These are phyloP conservation scores for Ganoderma sp. DNA, from an alignment of 1,284 basidiomycete species.

Conservation along the genomic window DNA sequence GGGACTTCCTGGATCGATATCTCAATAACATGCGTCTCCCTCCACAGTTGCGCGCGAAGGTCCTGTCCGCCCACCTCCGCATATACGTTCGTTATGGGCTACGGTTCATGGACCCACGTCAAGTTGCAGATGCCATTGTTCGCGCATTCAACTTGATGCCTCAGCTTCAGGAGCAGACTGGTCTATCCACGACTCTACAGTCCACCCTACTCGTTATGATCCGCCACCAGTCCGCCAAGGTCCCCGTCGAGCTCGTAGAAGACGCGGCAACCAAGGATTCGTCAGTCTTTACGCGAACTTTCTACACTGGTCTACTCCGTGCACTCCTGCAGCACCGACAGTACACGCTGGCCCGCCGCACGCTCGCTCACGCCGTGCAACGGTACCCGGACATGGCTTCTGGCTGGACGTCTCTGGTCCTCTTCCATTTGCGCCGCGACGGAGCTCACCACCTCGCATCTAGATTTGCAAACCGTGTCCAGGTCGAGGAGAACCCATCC, in stretches of 20 bases:
- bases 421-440: slow-evolving; percentile 8
- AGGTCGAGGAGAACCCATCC: neutral
- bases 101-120: slow-evolving; percentile 19
- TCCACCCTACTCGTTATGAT: slow-evolving; percentile 20
- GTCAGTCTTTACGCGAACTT: slow-evolving; percentile 10
- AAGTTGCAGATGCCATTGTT: neutral
- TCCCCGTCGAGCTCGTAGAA: slow-evolving; percentile 18
- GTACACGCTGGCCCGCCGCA: slow-evolving; percentile 26
- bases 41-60: slow-evolving; percentile 22
- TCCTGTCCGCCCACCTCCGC: slow-evolving; percentile 19
- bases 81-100: slow-evolving; percentile 22
- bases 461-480: slow-evolving; percentile 2
- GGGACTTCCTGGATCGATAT: slow-evolving; percentile 26
- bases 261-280: slow-evolving; percentile 11
- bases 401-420: slow-evolving; percentile 12
- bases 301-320: slow-evolving; percentile 25
- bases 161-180: slow-evolving; percentile 4
- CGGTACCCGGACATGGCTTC: slow-evolving; percentile 5
- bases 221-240: slow-evolving; percentile 18
- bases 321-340: slow-evolving; percentile 28
- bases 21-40: slow-evolving; percentile 21
- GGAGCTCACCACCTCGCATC: slow-evolving; percentile 20
- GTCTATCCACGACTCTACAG: slow-evolving; percentile 3
- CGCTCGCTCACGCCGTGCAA: slow-evolving; percentile 9
- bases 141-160: neutral